These are phyloP conservation scores for Lasiosphaeria miniovina DNA, from an alignment of 495 filamentous ascomycete species.

Conservation along the genomic window DNA sequence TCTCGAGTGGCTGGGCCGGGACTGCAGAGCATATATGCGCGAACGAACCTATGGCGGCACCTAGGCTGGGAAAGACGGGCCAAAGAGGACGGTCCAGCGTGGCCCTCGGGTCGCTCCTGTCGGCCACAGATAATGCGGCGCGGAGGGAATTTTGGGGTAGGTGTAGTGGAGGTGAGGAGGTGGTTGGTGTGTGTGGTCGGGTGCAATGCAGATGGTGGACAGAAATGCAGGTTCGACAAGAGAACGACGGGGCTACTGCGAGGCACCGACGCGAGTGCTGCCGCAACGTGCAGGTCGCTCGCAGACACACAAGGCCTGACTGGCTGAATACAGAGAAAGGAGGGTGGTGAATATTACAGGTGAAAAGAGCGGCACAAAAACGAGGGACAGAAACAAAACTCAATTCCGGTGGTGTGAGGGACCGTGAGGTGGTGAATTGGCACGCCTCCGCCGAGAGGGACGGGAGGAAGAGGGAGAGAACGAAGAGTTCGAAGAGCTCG, in stretches of 20 bases:
- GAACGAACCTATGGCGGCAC: slow-evolving; percentile 10
- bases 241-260: slow-evolving; percentile 4
- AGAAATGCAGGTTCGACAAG: slow-evolving; percentile 5
- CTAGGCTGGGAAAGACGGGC: slow-evolving; percentile 3
- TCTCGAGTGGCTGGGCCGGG: slow-evolving; percentile 10
- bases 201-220: slow-evolving; percentile 2
- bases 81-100: slow-evolving; percentile 1
- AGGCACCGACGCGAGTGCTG: slow-evolving; percentile 4
- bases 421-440: slow-evolving; percentile 14
- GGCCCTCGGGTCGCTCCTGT: slow-evolving; percentile 20
- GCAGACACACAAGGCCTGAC: not conserved
- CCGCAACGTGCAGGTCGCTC: not conserved
- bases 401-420: slow-evolving; percentile 14
- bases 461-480: slow-evolving; percentile 14
- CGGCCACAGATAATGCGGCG: slow-evolving; percentile 10
- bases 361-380: slow-evolving; percentile 17
- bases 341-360: slow-evolving; percentile 4
- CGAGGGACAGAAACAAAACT: slow-evolving; percentile 16
- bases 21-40: slow-evolving; percentile 24
- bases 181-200: slow-evolving; percentile 5
- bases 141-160: slow-evolving; percentile 4
- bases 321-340: not conserved
- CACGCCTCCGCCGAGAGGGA: slow-evolving; percentile 20
- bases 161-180: not conserved
- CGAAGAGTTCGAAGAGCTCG: slow-evolving; percentile 9